These are phyloP conservation scores for Fusarium irregulare DNA, from an alignment of 2,329 filamentous ascomycete genomes.

Conservation along the genomic window DNA sequence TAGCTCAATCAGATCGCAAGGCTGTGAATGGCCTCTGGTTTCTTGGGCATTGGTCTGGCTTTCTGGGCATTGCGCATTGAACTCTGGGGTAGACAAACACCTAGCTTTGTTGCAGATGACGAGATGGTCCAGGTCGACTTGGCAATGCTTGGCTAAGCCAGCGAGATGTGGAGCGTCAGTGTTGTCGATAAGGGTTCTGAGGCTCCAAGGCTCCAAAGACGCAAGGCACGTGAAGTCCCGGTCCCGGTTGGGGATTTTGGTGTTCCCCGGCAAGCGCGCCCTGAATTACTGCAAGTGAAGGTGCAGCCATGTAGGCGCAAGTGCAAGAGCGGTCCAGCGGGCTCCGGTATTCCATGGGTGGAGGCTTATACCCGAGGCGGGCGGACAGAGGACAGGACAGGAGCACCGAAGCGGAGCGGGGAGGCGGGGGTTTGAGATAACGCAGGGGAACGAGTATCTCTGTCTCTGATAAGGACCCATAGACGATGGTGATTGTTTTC, in stretches of 20 bases:
- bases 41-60: background rate
- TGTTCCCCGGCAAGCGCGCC: background rate
- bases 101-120: constrained; percentile 33
- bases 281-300: background rate
- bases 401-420: background rate
- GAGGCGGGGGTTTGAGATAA: background rate
- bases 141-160: constrained; percentile 15
- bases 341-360: background rate
- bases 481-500: background rate
- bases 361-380: background rate
- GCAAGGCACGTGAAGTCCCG: background rate
- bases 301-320: background rate
- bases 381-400: background rate
- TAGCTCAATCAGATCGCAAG: background rate
- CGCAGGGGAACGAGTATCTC: no score
- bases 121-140: constrained; percentile 27
- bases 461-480: no score
- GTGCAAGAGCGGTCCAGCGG: background rate
- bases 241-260: background rate
- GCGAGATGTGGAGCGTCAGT: background rate
- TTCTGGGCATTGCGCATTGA: background rate
- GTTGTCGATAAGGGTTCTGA: background rate
- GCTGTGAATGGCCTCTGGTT: background rate
- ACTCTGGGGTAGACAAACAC: constrained; percentile 9
- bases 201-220: background rate